A percentile compares a stretch with the other conserved stretches of the same genome.
Conservation (phyloP, 2,329 filamentous ascomycete species). For the Fusarium sororula region DNA sequence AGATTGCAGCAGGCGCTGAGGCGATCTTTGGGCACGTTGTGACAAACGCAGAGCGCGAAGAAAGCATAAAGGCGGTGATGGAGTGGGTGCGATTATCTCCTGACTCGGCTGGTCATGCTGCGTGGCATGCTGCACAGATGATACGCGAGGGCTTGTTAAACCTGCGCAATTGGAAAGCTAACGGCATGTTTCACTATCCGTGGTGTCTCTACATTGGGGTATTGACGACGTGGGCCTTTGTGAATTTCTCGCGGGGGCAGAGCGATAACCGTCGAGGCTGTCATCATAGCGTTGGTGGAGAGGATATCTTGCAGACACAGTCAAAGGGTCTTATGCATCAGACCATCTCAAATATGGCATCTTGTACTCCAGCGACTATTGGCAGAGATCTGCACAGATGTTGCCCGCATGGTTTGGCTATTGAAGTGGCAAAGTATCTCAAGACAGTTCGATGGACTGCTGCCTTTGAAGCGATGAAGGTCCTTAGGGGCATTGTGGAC, state of each 20-base stretch:
- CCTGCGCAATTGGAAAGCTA: background rate
- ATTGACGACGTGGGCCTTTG: background rate
- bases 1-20: background rate
- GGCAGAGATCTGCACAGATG: background rate
- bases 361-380: background rate
- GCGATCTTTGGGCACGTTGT: background rate
- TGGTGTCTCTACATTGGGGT: background rate
- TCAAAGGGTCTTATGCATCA: background rate
- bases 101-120: background rate
- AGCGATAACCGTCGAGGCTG: rapidly evolving
- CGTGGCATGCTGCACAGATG: background rate
- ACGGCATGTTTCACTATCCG: background rate
- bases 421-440: background rate
- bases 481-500: background rate
- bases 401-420: background rate
- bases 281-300: background rate
- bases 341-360: background rate
- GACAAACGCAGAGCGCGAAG: background rate
- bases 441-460: background rate
- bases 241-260: background rate
- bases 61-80: background rate
- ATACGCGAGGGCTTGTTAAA: background rate
- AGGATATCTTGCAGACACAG: background rate
- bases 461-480: background rate
- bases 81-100: background rate